A percentile compares a stretch with the other conserved stretches of the same genome.
These are phyloP conservation scores for Cladosporium sp. DNA, from an alignment of 2,329 filamentous ascomycete species.

Conservation along the genomic window DNA sequence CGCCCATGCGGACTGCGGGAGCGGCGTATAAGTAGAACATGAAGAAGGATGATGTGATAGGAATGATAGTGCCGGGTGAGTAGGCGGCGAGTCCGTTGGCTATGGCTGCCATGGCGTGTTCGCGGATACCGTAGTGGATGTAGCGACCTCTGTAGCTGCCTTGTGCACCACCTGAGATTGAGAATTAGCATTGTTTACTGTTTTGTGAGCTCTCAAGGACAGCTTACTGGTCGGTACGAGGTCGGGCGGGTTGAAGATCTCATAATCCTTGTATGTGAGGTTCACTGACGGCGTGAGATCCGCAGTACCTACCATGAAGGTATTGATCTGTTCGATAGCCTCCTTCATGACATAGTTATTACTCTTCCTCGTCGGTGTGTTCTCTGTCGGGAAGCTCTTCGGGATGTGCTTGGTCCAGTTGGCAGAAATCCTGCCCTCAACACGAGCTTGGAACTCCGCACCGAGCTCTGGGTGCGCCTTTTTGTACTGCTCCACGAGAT, in stretches of 20 bases:
- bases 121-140: slow-evolving; percentile 57
- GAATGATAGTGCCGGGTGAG: slow-evolving; percentile 34
- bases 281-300: slow-evolving; percentile 37
- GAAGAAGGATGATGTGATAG: slow-evolving; percentile 33
- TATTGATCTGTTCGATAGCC: slow-evolving; percentile 28
- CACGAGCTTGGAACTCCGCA: slow-evolving; percentile 46
- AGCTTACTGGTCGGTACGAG: slow-evolving; percentile 14
- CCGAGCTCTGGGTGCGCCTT: slow-evolving; percentile 47
- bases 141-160: slow-evolving; percentile 50
- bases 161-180: slow-evolving; percentile 47
- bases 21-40: slow-evolving; percentile 40
- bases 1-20: slow-evolving; percentile 35
- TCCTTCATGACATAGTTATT: slow-evolving; percentile 42
- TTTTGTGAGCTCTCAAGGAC: not conserved
- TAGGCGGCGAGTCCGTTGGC: slow-evolving; percentile 38
- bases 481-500: slow-evolving; percentile 34
- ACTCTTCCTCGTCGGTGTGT: slow-evolving; percentile 50
- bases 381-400: slow-evolving; percentile 42
- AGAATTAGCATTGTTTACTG: not conserved
- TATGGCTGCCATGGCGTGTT: slow-evolving; percentile 58
- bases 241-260: slow-evolving; percentile 46
- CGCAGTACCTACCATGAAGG: slow-evolving; percentile 36
- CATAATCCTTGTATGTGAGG: slow-evolving; percentile 41
- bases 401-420: slow-evolving; percentile 51
- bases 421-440: slow-evolving; percentile 44